These are phyloP conservation scores for Peronosclerospora sorghi DNA, from an alignment of 352 stramenopile genomes.

Conservation along the genomic window DNA sequence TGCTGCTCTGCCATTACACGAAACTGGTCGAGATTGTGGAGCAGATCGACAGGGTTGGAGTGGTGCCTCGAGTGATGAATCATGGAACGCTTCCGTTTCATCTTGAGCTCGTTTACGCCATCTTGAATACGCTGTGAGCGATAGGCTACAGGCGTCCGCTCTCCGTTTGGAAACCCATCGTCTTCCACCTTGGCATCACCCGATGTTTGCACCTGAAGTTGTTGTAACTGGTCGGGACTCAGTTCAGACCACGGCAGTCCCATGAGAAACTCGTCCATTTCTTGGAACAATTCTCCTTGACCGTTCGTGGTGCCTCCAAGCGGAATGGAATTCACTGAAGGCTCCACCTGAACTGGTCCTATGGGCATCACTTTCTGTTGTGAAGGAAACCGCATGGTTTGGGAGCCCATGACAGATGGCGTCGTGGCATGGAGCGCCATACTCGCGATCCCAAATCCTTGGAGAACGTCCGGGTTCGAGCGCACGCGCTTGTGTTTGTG, in stretches of 20 bases:
- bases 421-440: constrained; percentile 23
- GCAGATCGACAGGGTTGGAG: constrained; percentile 67
- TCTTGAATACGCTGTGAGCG: constrained; percentile 55
- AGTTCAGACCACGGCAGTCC: constrained; percentile 35
- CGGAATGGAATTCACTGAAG: constrained; percentile 14
- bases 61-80: constrained; percentile 48
- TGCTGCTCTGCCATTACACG: constrained; percentile 49
- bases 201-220: constrained; percentile 1
- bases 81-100: constrained; percentile 63
- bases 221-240: constrained; percentile 10
- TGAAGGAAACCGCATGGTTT: constrained; percentile 10
- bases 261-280: constrained; percentile 46
- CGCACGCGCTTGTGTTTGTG: constrained; percentile 51
- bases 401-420: constrained; percentile 8
- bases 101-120: constrained; percentile 58
- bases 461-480: constrained; percentile 47
- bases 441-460: constrained; percentile 24
- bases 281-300: constrained; percentile 26
- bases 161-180: constrained; percentile 4
- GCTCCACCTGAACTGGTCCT: constrained; percentile 16
- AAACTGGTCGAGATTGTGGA: constrained; percentile 72
- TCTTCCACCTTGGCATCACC: constrained; percentile 7
- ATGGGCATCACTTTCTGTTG: constrained; percentile 26
- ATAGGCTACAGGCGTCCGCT: constrained; percentile 28
- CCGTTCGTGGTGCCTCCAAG: constrained; percentile 5